phyloP scores from a whole-genome alignment of 208 protist species.

The Acanthamoeba healyi region DNA sequence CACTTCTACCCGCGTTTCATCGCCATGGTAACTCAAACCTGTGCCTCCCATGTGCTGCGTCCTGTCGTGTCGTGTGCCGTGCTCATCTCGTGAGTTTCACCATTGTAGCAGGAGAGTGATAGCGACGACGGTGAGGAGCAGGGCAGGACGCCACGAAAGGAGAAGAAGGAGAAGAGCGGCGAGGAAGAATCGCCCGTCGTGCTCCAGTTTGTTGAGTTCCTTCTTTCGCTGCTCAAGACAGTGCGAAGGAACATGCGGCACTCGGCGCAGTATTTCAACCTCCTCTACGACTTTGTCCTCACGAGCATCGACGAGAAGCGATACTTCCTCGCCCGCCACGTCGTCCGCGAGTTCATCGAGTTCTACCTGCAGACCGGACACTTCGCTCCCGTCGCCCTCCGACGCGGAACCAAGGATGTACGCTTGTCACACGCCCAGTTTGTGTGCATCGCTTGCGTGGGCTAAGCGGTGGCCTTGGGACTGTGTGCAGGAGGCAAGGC shows the following conservation, averaged over 20 bases:
- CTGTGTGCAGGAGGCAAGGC: not conserved
- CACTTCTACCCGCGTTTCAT: not conserved
- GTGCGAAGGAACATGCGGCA: slow-evolving; percentile 50
- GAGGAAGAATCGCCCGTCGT: not conserved
- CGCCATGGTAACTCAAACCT: not conserved
- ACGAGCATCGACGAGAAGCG: slow-evolving; percentile 48
- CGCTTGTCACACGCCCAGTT: not conserved
- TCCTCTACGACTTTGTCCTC: slow-evolving; percentile 46
- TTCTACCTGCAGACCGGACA: slow-evolving; percentile 51
- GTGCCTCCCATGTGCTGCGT: not conserved
- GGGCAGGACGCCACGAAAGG: not conserved
- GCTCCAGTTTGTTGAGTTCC: slow-evolving; percentile 38
- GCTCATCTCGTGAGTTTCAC: not conserved
- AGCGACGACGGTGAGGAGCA: not conserved
- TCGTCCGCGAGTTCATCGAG: slow-evolving; percentile 27
- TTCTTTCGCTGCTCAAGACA: slow-evolving; percentile 34
- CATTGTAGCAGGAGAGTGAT: not conserved
- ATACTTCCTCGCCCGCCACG: slow-evolving; percentile 55
- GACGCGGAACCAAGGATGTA: slow-evolving; percentile 21
- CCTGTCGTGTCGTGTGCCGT: not conserved
- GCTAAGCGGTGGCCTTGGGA: not conserved
- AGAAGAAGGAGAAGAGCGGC: slow-evolving; percentile 26
- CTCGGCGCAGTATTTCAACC: slow-evolving; percentile 65
- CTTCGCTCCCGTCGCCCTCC: not conserved
- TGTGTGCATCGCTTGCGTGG: not conserved